A percentile compares a stretch with the other conserved stretches of the same genome.
These are phyloP conservation scores for Phytophthora aleatoria DNA, from an alignment of 352 stramenopile species.

Conservation along the genomic window DNA sequence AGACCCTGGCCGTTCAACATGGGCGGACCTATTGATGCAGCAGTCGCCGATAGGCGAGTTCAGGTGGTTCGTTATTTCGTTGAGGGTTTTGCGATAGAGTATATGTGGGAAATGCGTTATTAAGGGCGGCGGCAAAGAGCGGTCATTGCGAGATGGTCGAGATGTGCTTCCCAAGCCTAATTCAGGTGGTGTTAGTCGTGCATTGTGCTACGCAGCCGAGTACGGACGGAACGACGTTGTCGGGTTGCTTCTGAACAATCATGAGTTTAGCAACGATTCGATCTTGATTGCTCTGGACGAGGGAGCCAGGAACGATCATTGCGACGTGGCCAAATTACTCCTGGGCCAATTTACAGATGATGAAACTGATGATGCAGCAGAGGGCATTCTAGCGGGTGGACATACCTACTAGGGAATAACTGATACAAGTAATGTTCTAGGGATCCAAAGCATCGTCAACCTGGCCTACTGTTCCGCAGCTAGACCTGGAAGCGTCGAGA, in stretches of 20 bases:
- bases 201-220: not conserved
- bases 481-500: not conserved
- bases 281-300: not conserved
- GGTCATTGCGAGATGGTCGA: not conserved
- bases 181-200: not conserved
- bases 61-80: not conserved
- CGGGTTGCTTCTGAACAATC: not conserved
- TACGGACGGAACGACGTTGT: not conserved
- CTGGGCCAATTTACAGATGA: not conserved
- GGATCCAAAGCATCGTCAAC: not conserved
- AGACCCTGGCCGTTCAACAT: not conserved
- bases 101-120: no score
- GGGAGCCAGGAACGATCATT: not conserved
- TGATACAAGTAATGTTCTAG: no score
- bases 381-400: no score
- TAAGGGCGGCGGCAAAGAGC: not conserved
- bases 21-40: not conserved
- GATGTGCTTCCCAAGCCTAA: not conserved
- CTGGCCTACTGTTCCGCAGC: not conserved
- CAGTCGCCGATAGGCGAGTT: not conserved
- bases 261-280: not conserved
- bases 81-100: no score
- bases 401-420: no score
- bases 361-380: no score
- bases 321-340: not conserved